A percentile compares a stretch with the other conserved stretches of the same genome.
These are phyloP conservation scores for Podospora tetraspora DNA, from an alignment of 495 filamentous ascomycete species.

Conservation along the genomic window DNA sequence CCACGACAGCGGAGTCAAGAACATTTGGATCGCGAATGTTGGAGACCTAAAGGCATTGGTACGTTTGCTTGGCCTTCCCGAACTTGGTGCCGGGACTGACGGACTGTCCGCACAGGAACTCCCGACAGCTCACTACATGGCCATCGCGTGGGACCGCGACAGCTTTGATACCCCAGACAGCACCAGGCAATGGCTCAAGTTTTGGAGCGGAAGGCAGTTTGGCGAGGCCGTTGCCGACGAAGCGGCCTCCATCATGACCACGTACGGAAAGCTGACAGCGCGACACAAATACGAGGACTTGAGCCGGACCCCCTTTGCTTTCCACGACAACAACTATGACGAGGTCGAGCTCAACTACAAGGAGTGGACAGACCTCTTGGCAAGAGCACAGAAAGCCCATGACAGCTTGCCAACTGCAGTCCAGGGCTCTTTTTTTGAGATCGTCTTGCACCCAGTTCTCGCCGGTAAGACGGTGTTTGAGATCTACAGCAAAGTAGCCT, in stretches of 20 bases:
- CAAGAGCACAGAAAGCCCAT: slow-evolving; percentile 46
- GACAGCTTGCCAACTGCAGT: slow-evolving; percentile 33
- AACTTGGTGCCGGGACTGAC: neutral
- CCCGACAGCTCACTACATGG: slow-evolving; percentile 55
- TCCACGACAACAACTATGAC: slow-evolving; percentile 55
- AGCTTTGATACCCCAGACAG: slow-evolving; percentile 39
- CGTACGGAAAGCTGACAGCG: slow-evolving; percentile 51
- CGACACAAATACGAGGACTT: slow-evolving; percentile 57
- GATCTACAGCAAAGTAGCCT: slow-evolving; percentile 30
- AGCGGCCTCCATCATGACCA: slow-evolving; percentile 44
- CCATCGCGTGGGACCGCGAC: slow-evolving; percentile 53
- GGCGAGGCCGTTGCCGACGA: slow-evolving; percentile 34
- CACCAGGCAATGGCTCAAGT: slow-evolving; percentile 43
- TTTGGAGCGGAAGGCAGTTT: slow-evolving; percentile 40
- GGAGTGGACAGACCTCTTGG: slow-evolving; percentile 49
- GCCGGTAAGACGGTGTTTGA: slow-evolving; percentile 43
- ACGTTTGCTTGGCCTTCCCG: slow-evolving; percentile 4
- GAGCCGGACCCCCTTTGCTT: slow-evolving; percentile 48
- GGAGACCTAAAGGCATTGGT: slow-evolving; percentile 59
- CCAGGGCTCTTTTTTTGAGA: slow-evolving; percentile 54
- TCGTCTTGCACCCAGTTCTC: slow-evolving; percentile 55
- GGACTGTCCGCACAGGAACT: slow-evolving; percentile 29
- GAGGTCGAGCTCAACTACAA: slow-evolving; percentile 54
- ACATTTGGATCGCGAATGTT: slow-evolving; percentile 64
- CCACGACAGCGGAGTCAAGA: slow-evolving; percentile 48